Base-by-base conservation (phyloP, 139 green algal species). In the Cymbomonas tetramitiformis region DNA sequence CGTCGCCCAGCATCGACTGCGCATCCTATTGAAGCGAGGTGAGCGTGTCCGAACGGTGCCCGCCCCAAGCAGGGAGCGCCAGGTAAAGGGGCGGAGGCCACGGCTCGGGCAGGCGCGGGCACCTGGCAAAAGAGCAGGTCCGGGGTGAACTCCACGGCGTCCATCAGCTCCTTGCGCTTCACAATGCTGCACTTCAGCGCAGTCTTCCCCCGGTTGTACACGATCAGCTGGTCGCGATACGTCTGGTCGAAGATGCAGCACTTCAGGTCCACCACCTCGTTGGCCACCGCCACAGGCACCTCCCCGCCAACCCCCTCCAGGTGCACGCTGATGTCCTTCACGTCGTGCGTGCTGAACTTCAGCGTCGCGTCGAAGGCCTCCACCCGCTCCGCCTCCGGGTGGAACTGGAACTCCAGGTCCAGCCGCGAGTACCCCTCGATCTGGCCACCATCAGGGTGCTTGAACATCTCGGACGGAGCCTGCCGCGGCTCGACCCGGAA, bases 101-200 rank as follows among this genome's bases (percentile, higher is more conserved):
- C n/a, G n/a, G n/a, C n/a, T n/a, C n/a, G n/a, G n/a, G n/a, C n/a
- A n/a, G n/a, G n/a, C 8, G 49, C 49, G n/a, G n/a, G n/a, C n/a
- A n/a, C n/a, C 56, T 64, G 56, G 56, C 44, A 59, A 44, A 55
- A 64, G 39, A 30, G 28, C 15, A 64, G 29, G 39, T 64, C 56
- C 10, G 56, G 56, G 10, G 34, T 10, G 56, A 64, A 44, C 39
- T 64, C 56, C 12, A 43, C 3, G 23, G 31, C 29, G 4, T 21
- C 39, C 4, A n/a, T 26, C 12, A 64, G 56, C 41, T 57, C 41
- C 56, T 24, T 18, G 12, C 34, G 47, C 21, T 38, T 30, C 3
- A 34, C 9, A 15, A 64, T 25, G 56, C 23, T 34, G 56, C 56
- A 64, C 56, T 57, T 64, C 28, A 30, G 18, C 6, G 56, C 23